Evolutionary conservation across 345 rosid genomes (phyloP).

Genomic region (Pelargonium nanum): DNA sequence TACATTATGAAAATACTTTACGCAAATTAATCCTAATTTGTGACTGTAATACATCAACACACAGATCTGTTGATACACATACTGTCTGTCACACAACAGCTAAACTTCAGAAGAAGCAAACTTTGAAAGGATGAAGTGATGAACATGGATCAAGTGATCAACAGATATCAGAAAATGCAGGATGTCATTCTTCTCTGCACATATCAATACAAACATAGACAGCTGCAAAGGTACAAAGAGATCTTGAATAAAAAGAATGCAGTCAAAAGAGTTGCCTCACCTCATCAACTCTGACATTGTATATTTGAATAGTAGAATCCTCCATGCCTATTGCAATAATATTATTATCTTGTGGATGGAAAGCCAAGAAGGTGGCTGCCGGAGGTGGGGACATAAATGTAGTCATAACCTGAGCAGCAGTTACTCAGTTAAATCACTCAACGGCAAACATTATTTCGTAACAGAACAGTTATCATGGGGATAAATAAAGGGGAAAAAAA

Average conservation of each 20-base stretch:
- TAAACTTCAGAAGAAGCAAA: no score
- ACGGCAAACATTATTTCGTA: neutral
- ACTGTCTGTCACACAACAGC: no score
- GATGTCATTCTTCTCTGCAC: neutral
- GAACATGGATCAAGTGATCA: no score
- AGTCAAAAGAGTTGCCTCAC: constrained; percentile 19
- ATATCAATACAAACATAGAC: neutral
- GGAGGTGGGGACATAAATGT: constrained; percentile 81
- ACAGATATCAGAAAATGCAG: no score
- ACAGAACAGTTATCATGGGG: neutral
- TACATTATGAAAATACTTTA: neutral
- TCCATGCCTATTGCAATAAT: constrained; percentile 86
- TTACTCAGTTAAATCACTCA: constrained; percentile 4
- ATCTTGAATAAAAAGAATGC: constrained; percentile 5
- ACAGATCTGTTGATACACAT: neutral
- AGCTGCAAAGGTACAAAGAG: no score
- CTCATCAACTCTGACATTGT: constrained; percentile 80
- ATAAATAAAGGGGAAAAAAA: neutral
- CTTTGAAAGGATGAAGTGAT: no score
- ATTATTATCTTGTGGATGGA: constrained; percentile 83
- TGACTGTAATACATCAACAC: neutral
- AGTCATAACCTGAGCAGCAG: constrained; percentile 36
- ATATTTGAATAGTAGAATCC: constrained; percentile 73
- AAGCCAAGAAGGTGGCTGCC: constrained; percentile 69
- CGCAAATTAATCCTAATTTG: neutral